Evolutionary conservation across 2,329 filamentous ascomycete species (phyloP), one percentile per base, ranked within the genome.

Genomic region (Verticillium isaacii): DNA sequence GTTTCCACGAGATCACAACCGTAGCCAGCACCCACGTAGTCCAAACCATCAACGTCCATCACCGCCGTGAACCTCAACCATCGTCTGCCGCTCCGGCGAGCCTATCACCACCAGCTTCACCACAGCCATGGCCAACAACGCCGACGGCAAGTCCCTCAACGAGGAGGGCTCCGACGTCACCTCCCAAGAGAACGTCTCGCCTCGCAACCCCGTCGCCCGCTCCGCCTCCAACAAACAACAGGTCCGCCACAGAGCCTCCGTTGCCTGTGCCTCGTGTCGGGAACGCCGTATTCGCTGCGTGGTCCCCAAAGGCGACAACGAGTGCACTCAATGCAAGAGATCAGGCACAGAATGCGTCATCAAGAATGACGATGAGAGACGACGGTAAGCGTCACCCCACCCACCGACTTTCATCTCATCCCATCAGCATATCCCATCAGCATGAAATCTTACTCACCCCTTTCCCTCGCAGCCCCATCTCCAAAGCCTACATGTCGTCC

Each of bases 401-500:
- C 7, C 71, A 29, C 9, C 17, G 32, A 19, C 29, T 11, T 7
- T 37, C 54, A 32, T 55, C 34, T 29, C 17, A 25, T 62, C 60
- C 56, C 25, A 15, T 5, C 29, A 19, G n/a, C 45, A 52, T 52
- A 25, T 62, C 60, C 56, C 25, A 15, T 5, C 29, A 19, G n/a
- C 45, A 52, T 52, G n/a, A 36, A 14, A 29, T 29, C 29, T 29
- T 29, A 60, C 68, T 65, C 12, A 63, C 41, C 60, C 37, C 59
- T 34, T 55, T 14, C 11, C 14, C 25, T 19, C 25, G 32, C 45
- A 85, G 82, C 41, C 83, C 83, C 8, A 84, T 85, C 37, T 85
- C 82, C 23, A 81, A 84, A 68, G 83, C 83, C 60, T 85, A 85
- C 70, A 84, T 84, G 78, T 81, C 79, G 50, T 85, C 82, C 1